phyloP scores from a whole-genome alignment of 2,329 filamentous ascomycete species.

The Trichoderma hamatum region DNA sequence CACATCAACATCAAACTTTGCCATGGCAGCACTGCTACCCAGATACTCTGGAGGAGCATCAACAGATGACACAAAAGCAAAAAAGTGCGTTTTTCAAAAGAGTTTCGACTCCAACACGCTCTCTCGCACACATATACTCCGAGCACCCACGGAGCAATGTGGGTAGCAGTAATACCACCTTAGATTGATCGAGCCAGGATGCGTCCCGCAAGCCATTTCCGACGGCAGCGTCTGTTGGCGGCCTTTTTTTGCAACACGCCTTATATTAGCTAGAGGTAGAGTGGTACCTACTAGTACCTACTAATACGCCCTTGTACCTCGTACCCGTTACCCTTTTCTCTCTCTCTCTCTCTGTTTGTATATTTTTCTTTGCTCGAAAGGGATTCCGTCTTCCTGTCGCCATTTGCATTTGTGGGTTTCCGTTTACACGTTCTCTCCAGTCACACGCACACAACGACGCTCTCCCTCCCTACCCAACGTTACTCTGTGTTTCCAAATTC shows the following conservation, averaged over 20 bases:
- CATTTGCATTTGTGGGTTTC: background rate
- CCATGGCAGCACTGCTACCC: too few relatives aligned
- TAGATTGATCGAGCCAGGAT: slow-evolving; percentile 1
- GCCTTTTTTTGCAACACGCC: background rate
- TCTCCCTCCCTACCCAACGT: too few relatives aligned
- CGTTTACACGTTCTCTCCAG: background rate
- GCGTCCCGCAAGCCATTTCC: slow-evolving; percentile 13
- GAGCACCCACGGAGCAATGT: background rate
- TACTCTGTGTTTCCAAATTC: too few relatives aligned
- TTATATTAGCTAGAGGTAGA: too few relatives aligned
- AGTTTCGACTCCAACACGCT: background rate
- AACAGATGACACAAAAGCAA: too few relatives aligned
- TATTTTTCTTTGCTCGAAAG: background rate
- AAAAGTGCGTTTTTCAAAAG: too few relatives aligned
- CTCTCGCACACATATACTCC: too few relatives aligned
- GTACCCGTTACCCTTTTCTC: background rate
- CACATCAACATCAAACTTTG: too few relatives aligned
- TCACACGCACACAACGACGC: too few relatives aligned
- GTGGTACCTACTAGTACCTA: too few relatives aligned
- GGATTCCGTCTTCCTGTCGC: background rate
- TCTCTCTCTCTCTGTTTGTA: background rate
- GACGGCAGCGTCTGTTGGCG: slow-evolving; percentile 20
- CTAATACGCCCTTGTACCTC: background rate
- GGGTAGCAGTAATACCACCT: background rate
- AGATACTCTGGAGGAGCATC: too few relatives aligned